Evolutionary conservation across 1,284 basidiomycete species (phyloP).

Genomic region (Puccinia triticina): DNA sequence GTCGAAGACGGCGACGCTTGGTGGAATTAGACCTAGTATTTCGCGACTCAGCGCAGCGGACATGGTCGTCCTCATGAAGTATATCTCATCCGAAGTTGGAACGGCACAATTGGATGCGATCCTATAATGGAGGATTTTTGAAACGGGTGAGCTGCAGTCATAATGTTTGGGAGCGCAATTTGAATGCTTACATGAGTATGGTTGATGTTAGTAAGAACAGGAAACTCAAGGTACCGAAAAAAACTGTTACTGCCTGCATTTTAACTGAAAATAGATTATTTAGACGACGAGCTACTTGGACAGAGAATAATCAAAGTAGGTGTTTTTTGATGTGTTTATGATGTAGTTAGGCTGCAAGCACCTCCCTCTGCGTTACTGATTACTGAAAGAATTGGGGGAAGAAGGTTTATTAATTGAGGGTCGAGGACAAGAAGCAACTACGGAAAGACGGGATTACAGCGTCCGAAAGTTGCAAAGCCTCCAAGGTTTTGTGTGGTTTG

Average conservation of each 20-base stretch:
- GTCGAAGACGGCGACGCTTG: conserved; percentile 38
- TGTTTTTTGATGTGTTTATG: not conserved
- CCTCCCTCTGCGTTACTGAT: not conserved
- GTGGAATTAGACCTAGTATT: conserved; percentile 3
- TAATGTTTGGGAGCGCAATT: not conserved
- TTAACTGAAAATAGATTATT: not conserved
- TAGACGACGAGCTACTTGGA: not conserved
- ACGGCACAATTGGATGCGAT: conserved; percentile 37
- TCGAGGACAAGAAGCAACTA: not conserved
- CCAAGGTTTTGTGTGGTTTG: not conserved
- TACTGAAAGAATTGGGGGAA: not conserved
- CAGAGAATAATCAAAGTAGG: not conserved
- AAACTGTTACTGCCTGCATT: conserved; percentile 18
- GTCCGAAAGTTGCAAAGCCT: not conserved
- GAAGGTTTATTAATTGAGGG: not conserved
- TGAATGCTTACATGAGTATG: conserved; percentile 31
- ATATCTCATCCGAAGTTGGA: conserved; percentile 31
- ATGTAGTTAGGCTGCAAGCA: not conserved
- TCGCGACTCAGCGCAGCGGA: conserved; percentile 25
- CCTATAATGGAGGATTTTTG: conserved; percentile 16
- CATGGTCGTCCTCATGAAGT: conserved; percentile 40
- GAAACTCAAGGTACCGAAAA: conserved; percentile 40
- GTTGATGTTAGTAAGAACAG: conserved; percentile 27
- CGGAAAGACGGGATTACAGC: not conserved
- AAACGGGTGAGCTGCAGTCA: not conserved